Base-by-base conservation (phyloP, 106 monocot species). In the Platanthera guangdongensis region DNA sequence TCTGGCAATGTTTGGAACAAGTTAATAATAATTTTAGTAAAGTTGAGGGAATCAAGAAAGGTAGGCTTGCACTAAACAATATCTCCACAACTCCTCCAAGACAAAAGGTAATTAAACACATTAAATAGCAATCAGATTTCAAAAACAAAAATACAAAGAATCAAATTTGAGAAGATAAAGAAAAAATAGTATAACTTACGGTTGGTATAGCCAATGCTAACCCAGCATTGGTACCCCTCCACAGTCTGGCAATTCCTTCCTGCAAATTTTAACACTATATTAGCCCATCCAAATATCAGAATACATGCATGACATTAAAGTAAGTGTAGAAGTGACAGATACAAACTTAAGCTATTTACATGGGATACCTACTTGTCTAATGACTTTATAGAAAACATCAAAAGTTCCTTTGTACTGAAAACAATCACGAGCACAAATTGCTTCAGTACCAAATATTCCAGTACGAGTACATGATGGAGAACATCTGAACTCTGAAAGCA, bases 321-420 rank as follows among this genome's bases (percentile, higher is more conserved):
- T 10, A 53, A 14, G 32, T 30, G 11, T 12, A 3, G 39, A 67
- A 67, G 13, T 39, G 15, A 69, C 8, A 62, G 22, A 32, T 19
- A 16, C 28, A 65, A 32, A 68, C 50, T 75, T 30, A 50, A 15
- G 16, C 11, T 25, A 9, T 9, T 49, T 15, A 64, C n/a, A 46
- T 46, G 8, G 76, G 32, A 49, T 8, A 73, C 85, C 13, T 28
- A 99, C 97, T 83, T 99, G 94, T 84, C 89, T 87, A 69, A 89
- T 80, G 67, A 99, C 82, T 88, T 99, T 99, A 75, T 85, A 77
- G 69, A 99, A 90, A 21, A 99, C 97, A 85, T 99, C 97, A 32
- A 99, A 19, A 28, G 97, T 99, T 83, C 97, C 92, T 73, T 94
- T 99, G 53, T 99, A 99, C 64, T 85, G 84, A 79, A 94, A 99